These are phyloP conservation scores for Radiomyces spectabilis DNA, from an alignment of 192 early-diverging fungal genomes.

Conservation along the genomic window DNA sequence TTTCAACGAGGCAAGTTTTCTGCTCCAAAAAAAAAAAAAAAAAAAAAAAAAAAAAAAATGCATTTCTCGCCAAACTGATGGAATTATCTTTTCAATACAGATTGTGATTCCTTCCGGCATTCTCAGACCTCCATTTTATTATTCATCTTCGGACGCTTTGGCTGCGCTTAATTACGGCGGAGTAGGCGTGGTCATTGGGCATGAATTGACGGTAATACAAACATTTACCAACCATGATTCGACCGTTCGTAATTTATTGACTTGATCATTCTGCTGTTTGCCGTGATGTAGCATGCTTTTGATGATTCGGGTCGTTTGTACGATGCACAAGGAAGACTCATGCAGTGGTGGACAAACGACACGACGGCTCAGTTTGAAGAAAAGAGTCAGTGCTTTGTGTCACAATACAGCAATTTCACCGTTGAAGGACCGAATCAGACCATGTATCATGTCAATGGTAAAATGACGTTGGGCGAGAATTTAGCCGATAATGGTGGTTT, in stretches of 20 bases:
- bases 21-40: not conserved
- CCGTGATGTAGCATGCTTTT: conserved; percentile 49
- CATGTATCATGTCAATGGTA: conserved; percentile 43
- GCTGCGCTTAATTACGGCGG: conserved; percentile 63
- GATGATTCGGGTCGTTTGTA: conserved; percentile 41
- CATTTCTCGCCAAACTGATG: not conserved
- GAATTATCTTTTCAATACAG: not conserved
- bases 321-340: conserved; percentile 27
- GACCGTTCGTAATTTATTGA: too few relatives aligned
- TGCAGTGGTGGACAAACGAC: conserved; percentile 63
- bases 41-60: not conserved
- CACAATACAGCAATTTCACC: conserved; percentile 50
- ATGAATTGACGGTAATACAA: conserved; percentile 38
- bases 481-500: conserved; percentile 66
- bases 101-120: too few relatives aligned
- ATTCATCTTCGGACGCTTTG: too few relatives aligned
- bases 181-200: conserved; percentile 52
- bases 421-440: conserved; percentile 31
- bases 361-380: conserved; percentile 46
- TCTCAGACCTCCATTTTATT: too few relatives aligned
- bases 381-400: conserved; percentile 49
- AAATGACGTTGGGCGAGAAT: conserved; percentile 52
- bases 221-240: too few relatives aligned
- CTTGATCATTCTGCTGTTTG: not conserved
- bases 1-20: conserved; percentile 29